A percentile compares a stretch with the other conserved stretches of the same genome.
Conservation (phyloP, 2,329 filamentous ascomycete genomes). For the Fusarium sp. region DNA sequence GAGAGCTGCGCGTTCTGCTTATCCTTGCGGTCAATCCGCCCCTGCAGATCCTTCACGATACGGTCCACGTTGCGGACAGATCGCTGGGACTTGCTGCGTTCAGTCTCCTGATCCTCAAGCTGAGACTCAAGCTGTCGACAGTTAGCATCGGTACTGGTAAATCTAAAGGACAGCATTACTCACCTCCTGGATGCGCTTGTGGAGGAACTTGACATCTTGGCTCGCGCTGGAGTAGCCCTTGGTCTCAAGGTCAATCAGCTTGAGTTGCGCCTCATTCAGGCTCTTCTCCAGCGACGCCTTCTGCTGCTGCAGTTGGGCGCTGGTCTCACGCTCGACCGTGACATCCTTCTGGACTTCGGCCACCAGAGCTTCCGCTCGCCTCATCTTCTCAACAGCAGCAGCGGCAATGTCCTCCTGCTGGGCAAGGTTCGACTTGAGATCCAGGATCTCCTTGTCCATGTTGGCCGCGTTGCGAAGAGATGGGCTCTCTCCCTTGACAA, state of each 20-base stretch:
- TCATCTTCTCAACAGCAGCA: slow-evolving; percentile 97
- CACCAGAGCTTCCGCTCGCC: slow-evolving; percentile 86
- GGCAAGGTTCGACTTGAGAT: slow-evolving; percentile 87
- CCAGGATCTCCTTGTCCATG: slow-evolving; percentile 88
- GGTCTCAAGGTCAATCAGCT: slow-evolving; percentile 92
- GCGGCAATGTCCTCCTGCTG: slow-evolving; percentile 94
- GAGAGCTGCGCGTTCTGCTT: slow-evolving; percentile 84
- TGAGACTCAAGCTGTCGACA: slow-evolving; percentile 81
- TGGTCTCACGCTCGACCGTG: slow-evolving; percentile 83
- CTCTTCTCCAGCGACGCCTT: slow-evolving; percentile 91
- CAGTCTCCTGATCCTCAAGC: slow-evolving; percentile 84
- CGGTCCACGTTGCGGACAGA: slow-evolving; percentile 94
- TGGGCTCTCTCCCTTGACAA: slow-evolving; percentile 86
- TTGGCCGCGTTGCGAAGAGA: slow-evolving; percentile 90
- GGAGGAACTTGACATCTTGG: slow-evolving; percentile 94
- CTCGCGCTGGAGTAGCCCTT: slow-evolving; percentile 96
- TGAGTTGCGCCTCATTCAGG: slow-evolving; percentile 89
- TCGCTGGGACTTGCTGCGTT: slow-evolving; percentile 83
- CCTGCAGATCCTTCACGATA: slow-evolving; percentile 90
- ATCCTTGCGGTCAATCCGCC: slow-evolving; percentile 92
- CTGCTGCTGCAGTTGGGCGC: slow-evolving; percentile 85
- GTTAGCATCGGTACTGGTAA: slow-evolving; percentile 30
- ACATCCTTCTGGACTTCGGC: slow-evolving; percentile 95
- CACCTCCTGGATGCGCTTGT: slow-evolving; percentile 96
- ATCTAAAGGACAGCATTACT: slow-evolving; percentile 49